Evolutionary conservation across 1,284 basidiomycete species (phyloP).

Genomic region (Puccinia coronata): DNA sequence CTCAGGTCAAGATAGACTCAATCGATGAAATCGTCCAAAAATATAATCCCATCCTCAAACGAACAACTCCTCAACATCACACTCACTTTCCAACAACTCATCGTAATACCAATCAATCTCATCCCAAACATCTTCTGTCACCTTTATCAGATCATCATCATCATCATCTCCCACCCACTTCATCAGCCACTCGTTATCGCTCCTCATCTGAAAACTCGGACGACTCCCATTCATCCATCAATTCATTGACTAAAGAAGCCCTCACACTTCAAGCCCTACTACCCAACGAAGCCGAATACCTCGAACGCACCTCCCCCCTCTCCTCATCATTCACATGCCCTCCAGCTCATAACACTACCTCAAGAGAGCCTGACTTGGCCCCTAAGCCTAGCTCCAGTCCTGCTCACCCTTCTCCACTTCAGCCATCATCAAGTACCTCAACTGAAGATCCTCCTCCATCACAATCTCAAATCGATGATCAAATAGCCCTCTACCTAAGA

Average conservation of each 20-base stretch:
- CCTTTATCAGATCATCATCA: not conserved
- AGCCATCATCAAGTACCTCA: not conserved
- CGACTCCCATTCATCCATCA: conserved; percentile 32
- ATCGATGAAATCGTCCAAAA: conserved; percentile 22
- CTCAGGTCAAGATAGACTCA: conserved; percentile 25
- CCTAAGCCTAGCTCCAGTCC: conserved; percentile 13
- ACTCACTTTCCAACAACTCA: no score
- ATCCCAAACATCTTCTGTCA: not conserved
- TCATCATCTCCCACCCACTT: no score
- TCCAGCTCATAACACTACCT: not conserved
- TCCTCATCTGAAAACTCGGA: conserved; percentile 1
- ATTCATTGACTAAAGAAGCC: conserved; percentile 29
- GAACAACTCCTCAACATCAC: not conserved
- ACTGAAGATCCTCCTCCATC: not conserved
- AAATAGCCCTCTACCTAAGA: conserved; percentile 67
- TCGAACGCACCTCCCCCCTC: not conserved
- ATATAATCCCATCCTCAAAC: conserved; percentile 23
- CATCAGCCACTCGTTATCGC: conserved; percentile 2
- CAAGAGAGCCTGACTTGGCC: not conserved
- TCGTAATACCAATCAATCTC: not conserved
- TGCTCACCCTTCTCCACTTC: not conserved
- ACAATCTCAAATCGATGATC: no score
- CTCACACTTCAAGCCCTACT: not conserved
- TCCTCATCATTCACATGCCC: not conserved
- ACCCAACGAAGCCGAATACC: not conserved